phyloP scores from a whole-genome alignment of 768 basidiomycete genomes.

The Lactifluus subvellereus region DNA sequence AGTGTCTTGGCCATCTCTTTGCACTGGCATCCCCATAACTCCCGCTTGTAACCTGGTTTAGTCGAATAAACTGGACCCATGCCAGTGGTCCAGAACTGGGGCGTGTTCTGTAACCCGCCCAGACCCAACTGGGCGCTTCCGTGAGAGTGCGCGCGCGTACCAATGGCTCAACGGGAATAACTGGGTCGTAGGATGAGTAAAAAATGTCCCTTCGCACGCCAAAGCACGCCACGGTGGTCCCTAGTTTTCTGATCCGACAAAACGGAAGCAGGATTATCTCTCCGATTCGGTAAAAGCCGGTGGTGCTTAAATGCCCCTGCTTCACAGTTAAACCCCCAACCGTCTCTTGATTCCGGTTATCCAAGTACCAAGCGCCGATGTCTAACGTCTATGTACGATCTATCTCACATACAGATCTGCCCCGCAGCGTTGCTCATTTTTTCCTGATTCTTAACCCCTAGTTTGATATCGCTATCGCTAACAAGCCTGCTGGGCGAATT shows the following conservation, averaged over 20 bases:
- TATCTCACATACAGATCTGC: neutral
- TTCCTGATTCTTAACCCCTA: conserved; percentile 27
- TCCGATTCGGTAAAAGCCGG: conserved; percentile 21
- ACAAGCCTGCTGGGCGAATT: conserved; percentile 46
- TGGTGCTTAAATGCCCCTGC: conserved; percentile 21
- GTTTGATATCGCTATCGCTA: conserved; percentile 62
- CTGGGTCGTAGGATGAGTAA: no score
- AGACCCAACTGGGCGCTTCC: no score
- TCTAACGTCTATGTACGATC: conserved; percentile 38
- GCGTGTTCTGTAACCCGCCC: no score
- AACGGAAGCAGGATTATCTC: conserved; percentile 3
- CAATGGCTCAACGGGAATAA: no score
- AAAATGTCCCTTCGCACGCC: no score
- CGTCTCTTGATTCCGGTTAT: conserved; percentile 22
- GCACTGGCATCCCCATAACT: no score
- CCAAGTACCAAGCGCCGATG: conserved; percentile 27
- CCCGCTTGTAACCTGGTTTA: no score
- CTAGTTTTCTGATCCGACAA: neutral
- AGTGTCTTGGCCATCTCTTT: no score
- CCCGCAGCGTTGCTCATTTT: neutral
- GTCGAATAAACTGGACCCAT: no score
- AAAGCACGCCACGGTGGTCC: no score
- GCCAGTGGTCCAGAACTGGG: neutral
- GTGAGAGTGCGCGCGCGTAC: no score
- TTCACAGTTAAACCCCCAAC: conserved; percentile 3